Conservation (phyloP, 169 alveolate species). For the Blepharisma undulans region DNA sequence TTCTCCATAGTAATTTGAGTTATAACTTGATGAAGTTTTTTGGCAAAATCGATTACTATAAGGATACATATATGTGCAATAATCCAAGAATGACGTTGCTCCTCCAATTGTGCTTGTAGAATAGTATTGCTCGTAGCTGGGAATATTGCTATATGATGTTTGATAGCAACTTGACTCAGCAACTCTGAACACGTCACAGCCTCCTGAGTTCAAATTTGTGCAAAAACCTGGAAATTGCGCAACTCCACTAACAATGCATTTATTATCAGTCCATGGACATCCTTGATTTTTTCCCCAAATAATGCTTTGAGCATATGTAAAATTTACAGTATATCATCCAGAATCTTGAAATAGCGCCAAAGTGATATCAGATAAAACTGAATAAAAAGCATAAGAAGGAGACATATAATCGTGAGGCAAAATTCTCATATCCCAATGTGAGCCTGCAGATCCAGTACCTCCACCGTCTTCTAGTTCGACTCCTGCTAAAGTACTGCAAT, state of each 20-base stretch:
- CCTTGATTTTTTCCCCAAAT: slow-evolving; percentile 60
- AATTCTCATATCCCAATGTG: slow-evolving; percentile 61
- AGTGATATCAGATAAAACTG: slow-evolving; percentile 42
- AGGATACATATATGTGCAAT: slow-evolving; percentile 7
- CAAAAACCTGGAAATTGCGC: slow-evolving; percentile 14
- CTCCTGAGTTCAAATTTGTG: neutral
- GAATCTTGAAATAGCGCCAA: slow-evolving; percentile 49
- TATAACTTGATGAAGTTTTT: neutral
- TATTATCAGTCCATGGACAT: slow-evolving; percentile 48
- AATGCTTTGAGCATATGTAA: slow-evolving; percentile 44
- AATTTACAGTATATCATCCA: slow-evolving; percentile 50
- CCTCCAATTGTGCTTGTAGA: neutral
- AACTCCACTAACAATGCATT: slow-evolving; percentile 30
- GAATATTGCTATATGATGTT: neutral
- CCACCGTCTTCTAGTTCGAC: slow-evolving; percentile 59
- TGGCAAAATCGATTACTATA: neutral
- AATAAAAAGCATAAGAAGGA: slow-evolving; percentile 14
- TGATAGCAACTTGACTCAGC: neutral
- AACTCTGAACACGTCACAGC: neutral
- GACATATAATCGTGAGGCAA: slow-evolving; percentile 67
- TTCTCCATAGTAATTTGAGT: neutral
- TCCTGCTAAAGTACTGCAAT: slow-evolving; percentile 50
- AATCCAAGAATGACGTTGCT: neutral
- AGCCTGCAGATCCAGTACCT: slow-evolving; percentile 59
- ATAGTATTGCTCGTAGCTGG: slow-evolving; percentile 6